Percentiles rank a stretch among this genome's conserved stretches.
phyloP scores from a whole-genome alignment of 2,329 filamentous ascomycete genomes.

The Pseudovirgaria hyperparasitica region DNA sequence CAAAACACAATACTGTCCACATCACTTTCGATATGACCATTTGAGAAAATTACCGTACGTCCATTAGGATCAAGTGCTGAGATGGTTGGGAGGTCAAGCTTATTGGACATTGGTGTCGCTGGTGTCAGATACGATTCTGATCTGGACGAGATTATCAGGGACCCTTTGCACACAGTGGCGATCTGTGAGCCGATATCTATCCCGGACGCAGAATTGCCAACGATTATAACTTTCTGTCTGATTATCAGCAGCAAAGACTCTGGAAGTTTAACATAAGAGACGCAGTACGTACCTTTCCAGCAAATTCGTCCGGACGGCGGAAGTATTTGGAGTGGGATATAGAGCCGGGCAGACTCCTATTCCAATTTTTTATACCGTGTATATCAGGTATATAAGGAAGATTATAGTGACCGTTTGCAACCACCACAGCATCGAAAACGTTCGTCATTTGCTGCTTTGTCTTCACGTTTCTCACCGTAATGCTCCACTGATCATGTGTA shows the following conservation, averaged over 20 bases:
- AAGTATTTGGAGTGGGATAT: slow-evolving; percentile 61
- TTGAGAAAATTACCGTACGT: slow-evolving; percentile 51
- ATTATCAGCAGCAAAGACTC: not conserved
- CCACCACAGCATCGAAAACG: slow-evolving; percentile 41
- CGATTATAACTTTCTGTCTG: slow-evolving; percentile 58
- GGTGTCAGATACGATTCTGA: slow-evolving; percentile 35
- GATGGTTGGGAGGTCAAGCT: slow-evolving; percentile 45
- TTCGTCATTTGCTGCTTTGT: slow-evolving; percentile 29
- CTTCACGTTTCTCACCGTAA: slow-evolving; percentile 41
- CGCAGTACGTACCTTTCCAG: slow-evolving; percentile 26
- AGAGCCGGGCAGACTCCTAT: slow-evolving; percentile 20
- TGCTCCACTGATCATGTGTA: slow-evolving; percentile 40
- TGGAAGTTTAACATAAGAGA: not conserved
- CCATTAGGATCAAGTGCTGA: slow-evolving; percentile 40
- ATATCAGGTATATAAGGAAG: slow-evolving; percentile 33
- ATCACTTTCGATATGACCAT: slow-evolving; percentile 50
- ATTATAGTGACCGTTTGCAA: slow-evolving; percentile 36
- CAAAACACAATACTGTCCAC: slow-evolving; percentile 75
- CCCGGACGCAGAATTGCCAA: slow-evolving; percentile 77
- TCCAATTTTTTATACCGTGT: slow-evolving; percentile 28
- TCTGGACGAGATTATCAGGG: slow-evolving; percentile 50
- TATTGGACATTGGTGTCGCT: slow-evolving; percentile 31
- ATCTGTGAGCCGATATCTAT: slow-evolving; percentile 75
- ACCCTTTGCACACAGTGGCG: slow-evolving; percentile 42
- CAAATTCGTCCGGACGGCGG: slow-evolving; percentile 50